Evolutionary conservation across 1,139 yeast genomes (phyloP).

Genomic region (Pichia sp.): DNA sequence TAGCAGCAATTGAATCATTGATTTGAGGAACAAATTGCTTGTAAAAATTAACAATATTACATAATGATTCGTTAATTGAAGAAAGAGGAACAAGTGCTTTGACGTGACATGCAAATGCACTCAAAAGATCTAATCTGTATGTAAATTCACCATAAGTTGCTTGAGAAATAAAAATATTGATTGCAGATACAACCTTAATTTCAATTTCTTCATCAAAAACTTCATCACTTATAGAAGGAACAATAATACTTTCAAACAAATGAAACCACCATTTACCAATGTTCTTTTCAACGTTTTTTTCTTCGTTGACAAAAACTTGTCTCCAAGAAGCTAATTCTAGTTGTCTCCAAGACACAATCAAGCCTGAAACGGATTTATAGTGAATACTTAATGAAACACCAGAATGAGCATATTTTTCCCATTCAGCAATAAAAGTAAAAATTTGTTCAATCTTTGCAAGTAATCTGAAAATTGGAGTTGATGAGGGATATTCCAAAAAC

Average conservation of each 20-base stretch:
- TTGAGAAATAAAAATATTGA: slow-evolving; percentile 70
- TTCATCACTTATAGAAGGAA: slow-evolving; percentile 37
- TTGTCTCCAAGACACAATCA: slow-evolving; percentile 87
- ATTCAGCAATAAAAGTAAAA: slow-evolving; percentile 73
- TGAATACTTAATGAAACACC: slow-evolving; percentile 59
- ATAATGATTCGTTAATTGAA: slow-evolving; percentile 38
- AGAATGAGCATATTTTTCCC: slow-evolving; percentile 89
- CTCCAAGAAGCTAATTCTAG: slow-evolving; percentile 86
- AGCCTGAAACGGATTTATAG: slow-evolving; percentile 51
- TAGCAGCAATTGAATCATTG: slow-evolving; percentile 38
- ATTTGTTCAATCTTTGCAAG: slow-evolving; percentile 84
- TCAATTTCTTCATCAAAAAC: slow-evolving; percentile 32
- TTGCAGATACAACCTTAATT: slow-evolving; percentile 52
- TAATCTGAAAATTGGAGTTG: slow-evolving; percentile 69
- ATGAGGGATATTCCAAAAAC: slow-evolving; percentile 53
- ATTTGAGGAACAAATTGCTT: slow-evolving; percentile 54
- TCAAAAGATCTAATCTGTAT: slow-evolving; percentile 51
- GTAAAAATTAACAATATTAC: slow-evolving; percentile 61
- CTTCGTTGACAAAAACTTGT: slow-evolving; percentile 65
- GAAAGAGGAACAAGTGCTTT: slow-evolving; percentile 24
- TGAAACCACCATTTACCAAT: slow-evolving; percentile 90
- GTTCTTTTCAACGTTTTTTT: slow-evolving; percentile 40
- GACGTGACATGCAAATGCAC: slow-evolving; percentile 56
- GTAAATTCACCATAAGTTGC: slow-evolving; percentile 70
- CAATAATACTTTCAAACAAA: slow-evolving; percentile 67